These are phyloP conservation scores for Mucuna pruriens DNA, from an alignment of 306 rosid genomes.

Conservation along the genomic window DNA sequence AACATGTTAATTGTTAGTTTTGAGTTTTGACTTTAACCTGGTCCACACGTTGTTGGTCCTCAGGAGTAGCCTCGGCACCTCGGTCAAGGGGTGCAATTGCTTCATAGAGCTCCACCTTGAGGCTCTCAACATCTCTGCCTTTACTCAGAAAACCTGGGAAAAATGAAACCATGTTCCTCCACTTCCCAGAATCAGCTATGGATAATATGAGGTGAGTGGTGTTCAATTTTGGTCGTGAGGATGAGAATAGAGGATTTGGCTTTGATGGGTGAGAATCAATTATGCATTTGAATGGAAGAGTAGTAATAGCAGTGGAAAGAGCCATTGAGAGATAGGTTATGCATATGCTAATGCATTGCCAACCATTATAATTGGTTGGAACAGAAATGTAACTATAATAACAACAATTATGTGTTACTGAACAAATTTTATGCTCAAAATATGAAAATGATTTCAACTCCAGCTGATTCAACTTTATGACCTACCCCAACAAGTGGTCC, in stretches of 20 bases:
- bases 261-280: slow-evolving; percentile 18
- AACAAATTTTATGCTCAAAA: background rate
- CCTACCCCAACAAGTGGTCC: no score
- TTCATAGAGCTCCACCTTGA: slow-evolving; percentile 46
- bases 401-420: background rate
- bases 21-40: slow-evolving; percentile 38
- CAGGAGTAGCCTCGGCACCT: slow-evolving; percentile 45
- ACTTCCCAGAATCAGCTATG: slow-evolving; percentile 34
- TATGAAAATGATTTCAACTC: background rate
- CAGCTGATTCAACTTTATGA: no score
- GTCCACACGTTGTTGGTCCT: slow-evolving; percentile 51
- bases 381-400: background rate
- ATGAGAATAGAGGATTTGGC: slow-evolving; percentile 20
- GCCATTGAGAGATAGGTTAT: slow-evolving; percentile 36
- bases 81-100: slow-evolving; percentile 47
- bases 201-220: slow-evolving; percentile 10
- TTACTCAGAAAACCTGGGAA: slow-evolving; percentile 39
- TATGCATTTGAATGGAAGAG: slow-evolving; percentile 27
- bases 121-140: slow-evolving; percentile 47
- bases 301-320: slow-evolving; percentile 16
- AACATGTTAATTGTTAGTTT: slow-evolving; percentile 4
- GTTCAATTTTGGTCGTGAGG: slow-evolving; percentile 31
- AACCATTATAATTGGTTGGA: slow-evolving; percentile 3
- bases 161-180: slow-evolving; percentile 49
- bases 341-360: slow-evolving; percentile 6